These are phyloP conservation scores for Daphne laureola DNA, from an alignment of 441 rosid species.

Conservation along the genomic window DNA sequence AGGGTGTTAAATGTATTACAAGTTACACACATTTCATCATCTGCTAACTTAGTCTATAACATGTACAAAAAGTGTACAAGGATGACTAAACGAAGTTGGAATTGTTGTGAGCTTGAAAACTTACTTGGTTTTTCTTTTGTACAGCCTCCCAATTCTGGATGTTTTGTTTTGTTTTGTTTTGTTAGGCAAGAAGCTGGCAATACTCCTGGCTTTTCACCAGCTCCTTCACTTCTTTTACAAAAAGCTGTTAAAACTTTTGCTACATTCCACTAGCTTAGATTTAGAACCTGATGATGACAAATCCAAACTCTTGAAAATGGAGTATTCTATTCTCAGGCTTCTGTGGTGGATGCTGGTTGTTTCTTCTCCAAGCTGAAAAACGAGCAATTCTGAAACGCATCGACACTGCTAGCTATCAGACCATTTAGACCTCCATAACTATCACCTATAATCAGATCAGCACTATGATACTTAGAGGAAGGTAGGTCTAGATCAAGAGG, in stretches of 20 bases:
- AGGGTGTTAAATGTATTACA: too few relatives aligned
- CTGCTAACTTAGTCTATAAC: slow-evolving; percentile 3
- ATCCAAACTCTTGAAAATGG: too few relatives aligned
- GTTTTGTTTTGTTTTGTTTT: slow-evolving; percentile 9
- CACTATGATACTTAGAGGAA: slow-evolving; percentile 58
- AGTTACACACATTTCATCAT: too few relatives aligned
- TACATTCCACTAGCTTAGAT: slow-evolving; percentile 4
- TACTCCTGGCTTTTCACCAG: slow-evolving; percentile 16
- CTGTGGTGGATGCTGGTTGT: slow-evolving; percentile 49
- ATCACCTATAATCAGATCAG: slow-evolving; percentile 62
- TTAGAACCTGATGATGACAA: slow-evolving; percentile 27
- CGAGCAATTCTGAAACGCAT: slow-evolving; percentile 87
- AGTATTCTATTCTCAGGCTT: slow-evolving; percentile 36
- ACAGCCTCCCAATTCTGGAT: slow-evolving; percentile 21
- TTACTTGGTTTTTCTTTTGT: slow-evolving; percentile 24
- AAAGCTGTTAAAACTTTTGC: slow-evolving; percentile 6
- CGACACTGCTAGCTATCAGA: slow-evolving; percentile 86
- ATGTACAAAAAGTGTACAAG: slow-evolving; percentile 17
- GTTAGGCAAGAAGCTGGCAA: slow-evolving; percentile 9
- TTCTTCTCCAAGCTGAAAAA: slow-evolving; percentile 74
- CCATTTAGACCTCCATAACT: slow-evolving; percentile 86
- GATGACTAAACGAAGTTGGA: neutral
- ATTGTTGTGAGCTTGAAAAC: slow-evolving; percentile 7
- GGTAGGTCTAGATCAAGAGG: slow-evolving; percentile 67
- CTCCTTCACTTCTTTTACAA: slow-evolving; percentile 11